Conservation (phyloP, 352 stramenopile genomes). For the Phytophthora pisi region DNA sequence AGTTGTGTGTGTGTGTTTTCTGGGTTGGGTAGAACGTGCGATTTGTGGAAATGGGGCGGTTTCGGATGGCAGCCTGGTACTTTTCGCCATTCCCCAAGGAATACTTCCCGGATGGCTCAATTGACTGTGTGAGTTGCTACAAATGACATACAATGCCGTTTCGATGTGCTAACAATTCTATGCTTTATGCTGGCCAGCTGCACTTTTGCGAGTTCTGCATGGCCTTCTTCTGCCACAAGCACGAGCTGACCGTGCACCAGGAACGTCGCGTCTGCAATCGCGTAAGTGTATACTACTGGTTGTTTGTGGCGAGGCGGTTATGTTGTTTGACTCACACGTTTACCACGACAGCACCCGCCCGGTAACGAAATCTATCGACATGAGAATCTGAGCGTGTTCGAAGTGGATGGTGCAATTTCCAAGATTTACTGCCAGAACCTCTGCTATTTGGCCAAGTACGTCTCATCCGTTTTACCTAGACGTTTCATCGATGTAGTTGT, state of each 20-base stretch:
- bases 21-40: constrained; percentile 90
- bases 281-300: constrained; percentile 35
- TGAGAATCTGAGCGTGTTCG: constrained; percentile 96
- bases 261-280: constrained; percentile 66
- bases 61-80: constrained; percentile 97
- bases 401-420: constrained; percentile 96
- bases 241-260: constrained; percentile 69
- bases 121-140: constrained; percentile 71
- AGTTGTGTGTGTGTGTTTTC: neutral
- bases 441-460: constrained; percentile 97
- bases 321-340: neutral
- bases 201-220: constrained; percentile 93
- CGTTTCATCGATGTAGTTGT: neutral
- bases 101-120: constrained; percentile 86
- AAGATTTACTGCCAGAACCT: constrained; percentile 99
- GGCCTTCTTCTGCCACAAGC: constrained; percentile 86
- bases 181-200: constrained; percentile 41
- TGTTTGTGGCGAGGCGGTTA: neutral
- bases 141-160: no score
- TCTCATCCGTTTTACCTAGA: constrained; percentile 6
- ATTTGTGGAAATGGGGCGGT: constrained; percentile 94
- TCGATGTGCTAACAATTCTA: no score
- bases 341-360: constrained; percentile 59
- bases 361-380: constrained; percentile 95
- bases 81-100: constrained; percentile 98